Conservation (phyloP, 257 asterid species). For the Solanum ossicruentum region DNA sequence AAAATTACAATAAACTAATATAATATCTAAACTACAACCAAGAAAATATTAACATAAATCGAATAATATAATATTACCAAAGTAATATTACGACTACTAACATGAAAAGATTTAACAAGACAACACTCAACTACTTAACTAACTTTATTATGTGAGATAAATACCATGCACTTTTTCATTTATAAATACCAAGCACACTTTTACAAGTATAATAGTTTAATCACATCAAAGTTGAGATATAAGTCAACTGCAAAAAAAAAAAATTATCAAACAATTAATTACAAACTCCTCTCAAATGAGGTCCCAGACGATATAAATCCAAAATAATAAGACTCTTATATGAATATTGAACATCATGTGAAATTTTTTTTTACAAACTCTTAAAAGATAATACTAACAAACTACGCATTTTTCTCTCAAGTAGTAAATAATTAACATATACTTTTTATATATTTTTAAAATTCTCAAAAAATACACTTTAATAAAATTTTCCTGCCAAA, state of each 20-base stretch:
- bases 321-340: too few relatives aligned
- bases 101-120: too few relatives aligned
- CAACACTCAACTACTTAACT: too few relatives aligned
- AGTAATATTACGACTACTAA: too few relatives aligned
- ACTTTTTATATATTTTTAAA: neutral
- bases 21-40: too few relatives aligned
- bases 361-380: neutral
- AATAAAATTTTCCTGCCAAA: neutral
- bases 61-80: too few relatives aligned
- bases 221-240: neutral
- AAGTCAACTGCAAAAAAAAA: too few relatives aligned
- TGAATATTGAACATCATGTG: too few relatives aligned
- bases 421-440: neutral
- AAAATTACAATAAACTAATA: too few relatives aligned
- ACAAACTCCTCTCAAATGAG: neutral
- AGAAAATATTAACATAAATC: too few relatives aligned
- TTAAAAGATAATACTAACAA: neutral
- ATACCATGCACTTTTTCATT: neutral
- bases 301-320: too few relatives aligned
- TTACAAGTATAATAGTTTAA: neutral
- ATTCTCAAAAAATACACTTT: neutral
- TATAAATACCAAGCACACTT: neutral
- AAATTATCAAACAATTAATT: neutral
- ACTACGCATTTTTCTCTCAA: neutral
- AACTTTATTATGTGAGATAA: neutral